These are phyloP conservation scores for Aspergillus sp. DNA, from an alignment of 2,329 filamentous ascomycete species.

Conservation along the genomic window DNA sequence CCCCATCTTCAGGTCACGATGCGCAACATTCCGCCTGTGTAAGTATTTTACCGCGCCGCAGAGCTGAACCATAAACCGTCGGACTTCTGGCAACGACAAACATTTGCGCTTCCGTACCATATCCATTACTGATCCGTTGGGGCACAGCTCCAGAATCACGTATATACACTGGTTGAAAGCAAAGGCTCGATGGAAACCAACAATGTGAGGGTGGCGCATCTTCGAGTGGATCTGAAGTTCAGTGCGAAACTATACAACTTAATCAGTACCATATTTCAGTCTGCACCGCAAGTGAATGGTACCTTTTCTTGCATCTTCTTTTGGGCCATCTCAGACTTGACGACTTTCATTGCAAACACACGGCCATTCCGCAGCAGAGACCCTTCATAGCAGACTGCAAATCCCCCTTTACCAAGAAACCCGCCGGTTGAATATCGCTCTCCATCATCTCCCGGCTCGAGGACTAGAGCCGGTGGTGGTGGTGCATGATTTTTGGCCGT, in stretches of 20 bases:
- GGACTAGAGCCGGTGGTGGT: constrained; percentile 45
- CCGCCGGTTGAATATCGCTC: constrained; percentile 48
- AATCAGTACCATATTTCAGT: constrained; percentile 1
- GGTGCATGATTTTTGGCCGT: constrained; percentile 46
- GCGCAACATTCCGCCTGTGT: constrained; percentile 92
- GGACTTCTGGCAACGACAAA: constrained; percentile 88
- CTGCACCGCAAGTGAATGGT: neutral
- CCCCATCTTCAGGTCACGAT: constrained; percentile 95
- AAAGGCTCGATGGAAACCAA: constrained; percentile 92
- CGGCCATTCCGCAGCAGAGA: constrained; percentile 43
- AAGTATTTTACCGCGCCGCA: constrained; percentile 98
- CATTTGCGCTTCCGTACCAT: constrained; percentile 92
- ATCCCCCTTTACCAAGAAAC: constrained; percentile 52
- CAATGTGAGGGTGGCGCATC: constrained; percentile 92
- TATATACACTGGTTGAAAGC: constrained; percentile 87
- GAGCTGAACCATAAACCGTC: constrained; percentile 91
- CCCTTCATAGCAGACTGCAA: constrained; percentile 53
- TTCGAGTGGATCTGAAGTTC: constrained; percentile 98
- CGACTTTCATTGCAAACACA: constrained; percentile 52
- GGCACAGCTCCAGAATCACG: constrained; percentile 88
- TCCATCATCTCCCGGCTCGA: constrained; percentile 45
- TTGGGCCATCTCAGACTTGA: constrained; percentile 50
- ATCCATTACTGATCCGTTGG: constrained; percentile 95
- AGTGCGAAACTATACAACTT: constrained; percentile 59
- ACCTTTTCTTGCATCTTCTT: constrained; percentile 55